These are phyloP conservation scores for Hyaloscypha hepaticicola DNA, from an alignment of 495 filamentous ascomycete genomes.

Conservation along the genomic window DNA sequence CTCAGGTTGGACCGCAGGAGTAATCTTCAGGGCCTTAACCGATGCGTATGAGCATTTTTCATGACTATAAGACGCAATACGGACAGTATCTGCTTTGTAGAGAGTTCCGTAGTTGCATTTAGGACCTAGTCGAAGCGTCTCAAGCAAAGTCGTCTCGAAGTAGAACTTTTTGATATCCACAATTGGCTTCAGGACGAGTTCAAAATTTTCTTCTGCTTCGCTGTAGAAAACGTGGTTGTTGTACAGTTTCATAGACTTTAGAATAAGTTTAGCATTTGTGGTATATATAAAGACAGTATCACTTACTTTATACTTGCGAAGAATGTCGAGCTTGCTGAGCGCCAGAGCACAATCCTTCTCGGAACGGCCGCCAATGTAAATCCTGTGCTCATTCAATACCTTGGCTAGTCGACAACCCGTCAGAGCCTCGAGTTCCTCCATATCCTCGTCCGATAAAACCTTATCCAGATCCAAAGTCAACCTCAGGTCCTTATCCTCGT, in stretches of 20 bases:
- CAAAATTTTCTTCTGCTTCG: conserved; percentile 36
- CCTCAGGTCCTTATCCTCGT: neutral
- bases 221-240: conserved; percentile 38
- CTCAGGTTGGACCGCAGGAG: neutral
- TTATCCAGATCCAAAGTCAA: neutral
- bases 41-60: neutral
- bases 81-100: conserved; percentile 20
- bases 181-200: conserved; percentile 36
- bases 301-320: conserved; percentile 40
- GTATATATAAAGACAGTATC: neutral
- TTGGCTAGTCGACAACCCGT: conserved; percentile 32
- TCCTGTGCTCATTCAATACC: conserved; percentile 23
- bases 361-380: conserved; percentile 39
- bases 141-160: conserved; percentile 28
- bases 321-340: conserved; percentile 37
- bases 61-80: neutral
- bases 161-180: conserved; percentile 26
- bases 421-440: conserved; percentile 29
- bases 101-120: conserved; percentile 16
- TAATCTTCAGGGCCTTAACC: neutral
- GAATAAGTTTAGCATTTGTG: neutral
- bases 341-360: conserved; percentile 27
- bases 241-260: neutral
- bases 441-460: conserved; percentile 25
- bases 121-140: conserved; percentile 8